These are phyloP conservation scores for Flaveria sonorensis DNA, from an alignment of 129 eudicot species.

Conservation along the genomic window DNA sequence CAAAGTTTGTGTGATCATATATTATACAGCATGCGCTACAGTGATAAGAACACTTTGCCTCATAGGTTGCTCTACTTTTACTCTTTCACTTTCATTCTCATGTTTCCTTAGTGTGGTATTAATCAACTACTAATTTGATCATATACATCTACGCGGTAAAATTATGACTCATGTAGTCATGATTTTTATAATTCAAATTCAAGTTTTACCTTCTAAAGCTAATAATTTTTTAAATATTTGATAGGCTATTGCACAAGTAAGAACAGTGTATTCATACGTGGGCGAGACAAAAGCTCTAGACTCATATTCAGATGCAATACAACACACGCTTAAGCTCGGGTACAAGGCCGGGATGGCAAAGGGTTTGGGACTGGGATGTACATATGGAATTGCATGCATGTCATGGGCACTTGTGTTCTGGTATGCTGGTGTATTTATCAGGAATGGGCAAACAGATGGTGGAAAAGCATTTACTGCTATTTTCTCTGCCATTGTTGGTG, in stretches of 20 bases:
- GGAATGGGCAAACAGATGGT: conserved; percentile 97
- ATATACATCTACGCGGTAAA: neutral
- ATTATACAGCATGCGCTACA: conserved; percentile 41
- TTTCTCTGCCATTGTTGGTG: conserved; percentile 98
- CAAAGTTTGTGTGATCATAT: conserved; percentile 38
- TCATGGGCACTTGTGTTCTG: conserved; percentile 99
- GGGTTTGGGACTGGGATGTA: conserved; percentile 93
- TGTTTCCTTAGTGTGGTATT: conserved; percentile 32
- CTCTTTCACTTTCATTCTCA: conserved; percentile 27
- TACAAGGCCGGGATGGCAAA: conserved; percentile 99
- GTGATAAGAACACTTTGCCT: conserved; percentile 28
- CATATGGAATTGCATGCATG: conserved; percentile 99
- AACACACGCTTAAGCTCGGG: conserved; percentile 84
- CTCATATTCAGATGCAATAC: conserved; percentile 93
- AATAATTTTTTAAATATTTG: neutral
- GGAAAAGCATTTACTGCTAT: conserved; percentile 96
- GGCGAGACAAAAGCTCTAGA: conserved; percentile 88
- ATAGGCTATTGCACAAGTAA: conserved; percentile 96
- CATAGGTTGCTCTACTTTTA: conserved; percentile 25
- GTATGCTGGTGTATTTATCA: conserved; percentile 96
- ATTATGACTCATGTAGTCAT: neutral
- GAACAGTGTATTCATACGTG: conserved; percentile 92
- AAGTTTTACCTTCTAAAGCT: neutral
- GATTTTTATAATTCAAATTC: conserved; percentile 1
- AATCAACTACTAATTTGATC: conserved; percentile 22